Conservation (phyloP, 192 early-diverging fungal species). For the Coemansia furcata region DNA sequence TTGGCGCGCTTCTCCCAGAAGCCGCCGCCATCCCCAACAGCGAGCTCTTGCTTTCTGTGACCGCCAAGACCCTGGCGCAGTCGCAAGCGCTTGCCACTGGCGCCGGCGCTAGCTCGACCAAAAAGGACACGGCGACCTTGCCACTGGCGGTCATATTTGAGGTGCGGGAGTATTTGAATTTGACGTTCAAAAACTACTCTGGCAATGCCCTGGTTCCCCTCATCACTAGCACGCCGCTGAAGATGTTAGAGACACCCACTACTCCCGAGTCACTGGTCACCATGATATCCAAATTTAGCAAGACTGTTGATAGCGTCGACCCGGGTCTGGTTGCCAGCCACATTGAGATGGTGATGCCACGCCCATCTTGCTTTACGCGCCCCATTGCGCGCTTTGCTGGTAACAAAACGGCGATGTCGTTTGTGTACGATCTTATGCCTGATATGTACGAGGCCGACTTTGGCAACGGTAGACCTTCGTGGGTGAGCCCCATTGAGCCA, state of each 20-base stretch:
- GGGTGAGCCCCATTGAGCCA: constrained; percentile 47
- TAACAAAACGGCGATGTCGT: constrained; percentile 27
- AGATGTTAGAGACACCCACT: constrained; percentile 22
- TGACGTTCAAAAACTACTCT: constrained; percentile 10
- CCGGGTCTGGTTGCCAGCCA: constrained; percentile 26
- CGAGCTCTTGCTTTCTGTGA: constrained; percentile 27
- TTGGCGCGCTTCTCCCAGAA: constrained; percentile 18
- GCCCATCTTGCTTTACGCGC: constrained; percentile 39
- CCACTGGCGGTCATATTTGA: constrained; percentile 32
- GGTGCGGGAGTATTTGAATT: constrained; percentile 15
- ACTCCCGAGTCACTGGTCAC: constrained; percentile 24
- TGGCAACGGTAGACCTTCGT: constrained; percentile 34
- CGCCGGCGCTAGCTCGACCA: background rate
- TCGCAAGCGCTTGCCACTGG: constrained; percentile 18
- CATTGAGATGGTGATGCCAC: constrained; percentile 26
- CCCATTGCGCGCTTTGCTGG: constrained; percentile 22
- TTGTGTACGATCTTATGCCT: constrained; percentile 43
- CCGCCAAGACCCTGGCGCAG: constrained; percentile 31
- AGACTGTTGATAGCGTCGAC: constrained; percentile 7
- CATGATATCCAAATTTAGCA: constrained; percentile 9
- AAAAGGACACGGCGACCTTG: constrained; percentile 3
- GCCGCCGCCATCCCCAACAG: constrained; percentile 14
- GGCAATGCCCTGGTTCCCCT: constrained; percentile 27
- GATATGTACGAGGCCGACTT: constrained; percentile 48
- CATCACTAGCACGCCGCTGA: background rate